Evolutionary conservation across 2,329 filamentous ascomycete genomes (phyloP), one percentile per base, ranked within the genome.

Genomic region (Sclerotinia glacialis): DNA sequence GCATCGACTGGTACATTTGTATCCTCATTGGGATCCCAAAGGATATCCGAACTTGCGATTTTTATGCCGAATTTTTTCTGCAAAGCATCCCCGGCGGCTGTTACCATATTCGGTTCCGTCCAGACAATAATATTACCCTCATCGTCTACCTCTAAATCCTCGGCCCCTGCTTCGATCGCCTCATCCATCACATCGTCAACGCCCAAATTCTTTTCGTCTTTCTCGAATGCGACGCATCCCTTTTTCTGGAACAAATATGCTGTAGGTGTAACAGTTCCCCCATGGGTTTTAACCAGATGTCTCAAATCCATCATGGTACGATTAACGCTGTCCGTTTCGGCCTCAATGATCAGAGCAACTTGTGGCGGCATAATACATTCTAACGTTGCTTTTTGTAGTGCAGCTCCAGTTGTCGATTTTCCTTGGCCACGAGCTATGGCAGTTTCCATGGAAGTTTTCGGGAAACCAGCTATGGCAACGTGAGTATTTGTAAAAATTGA

Each of bases 401-500:
- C 83, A 21, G 85, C 85, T 64, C 95, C 95, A 6, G 85, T 85
- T 1, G 87, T 79, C 31, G 93, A 93, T 70, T 89, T 85, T 52
- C 95, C 94, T 77, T 97, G 93, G 1, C 95, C 95, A 56, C 93
- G 88, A 18, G 92, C 91, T 71, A 99, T 89, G 64, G 95, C 93
- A 18, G 83, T 83, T 77, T 98, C 93, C 72, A 98, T 96, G 2
- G 86, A 83, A 26, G 86, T 81, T 79, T 97, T 97, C 1, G 93
- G 91, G 58, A 97, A 89, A 71, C 90, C 91, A 68, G 87, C 89
- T 84, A 66, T 31, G 12, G 37, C 5, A 26, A 42, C 66, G 69
- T 75, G 67, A 76, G 72, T 58, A 67, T 44, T 64, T 61, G 37
- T 42, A 56, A 59, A 63, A 31, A 46, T 16, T 42, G 56, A 67